Conservation (phyloP, 768 basidiomycete species). For the Hirschioporus abietinus region DNA sequence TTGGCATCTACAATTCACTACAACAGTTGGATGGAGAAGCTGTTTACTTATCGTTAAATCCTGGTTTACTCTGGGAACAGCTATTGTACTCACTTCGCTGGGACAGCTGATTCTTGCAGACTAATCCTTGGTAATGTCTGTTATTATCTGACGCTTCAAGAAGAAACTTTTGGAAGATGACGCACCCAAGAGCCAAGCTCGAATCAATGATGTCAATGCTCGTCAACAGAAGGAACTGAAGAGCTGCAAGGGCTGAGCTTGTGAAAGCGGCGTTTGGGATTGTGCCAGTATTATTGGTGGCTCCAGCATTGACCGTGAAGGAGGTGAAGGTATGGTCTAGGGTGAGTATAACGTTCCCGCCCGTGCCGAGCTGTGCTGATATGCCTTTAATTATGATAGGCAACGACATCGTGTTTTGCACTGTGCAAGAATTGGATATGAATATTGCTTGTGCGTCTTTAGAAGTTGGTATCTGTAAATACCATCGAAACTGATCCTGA, state of each 20-base stretch:
- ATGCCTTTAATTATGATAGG: neutral
- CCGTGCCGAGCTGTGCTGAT: neutral
- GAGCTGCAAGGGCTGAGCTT: neutral
- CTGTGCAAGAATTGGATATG: neutral
- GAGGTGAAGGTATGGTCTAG: neutral
- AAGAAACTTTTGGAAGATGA: neutral
- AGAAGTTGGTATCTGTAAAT: neutral
- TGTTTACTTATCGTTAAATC: neutral
- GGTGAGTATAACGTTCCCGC: neutral
- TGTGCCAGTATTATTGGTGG: neutral
- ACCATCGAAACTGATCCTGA: neutral
- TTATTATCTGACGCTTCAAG: neutral
- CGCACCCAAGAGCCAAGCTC: neutral
- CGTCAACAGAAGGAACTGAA: neutral
- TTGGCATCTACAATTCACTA: neutral
- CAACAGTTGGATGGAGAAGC: neutral
- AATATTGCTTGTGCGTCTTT: neutral
- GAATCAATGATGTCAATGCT: neutral
- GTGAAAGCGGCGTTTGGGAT: neutral
- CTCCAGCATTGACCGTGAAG: neutral
- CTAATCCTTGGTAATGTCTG: neutral
- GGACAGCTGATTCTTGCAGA: neutral
- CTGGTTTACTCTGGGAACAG: neutral
- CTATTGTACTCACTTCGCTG: neutral
- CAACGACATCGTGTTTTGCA: neutral